Conservation (phyloP, 768 basidiomycete species). For the Amanita pallidorosea region DNA sequence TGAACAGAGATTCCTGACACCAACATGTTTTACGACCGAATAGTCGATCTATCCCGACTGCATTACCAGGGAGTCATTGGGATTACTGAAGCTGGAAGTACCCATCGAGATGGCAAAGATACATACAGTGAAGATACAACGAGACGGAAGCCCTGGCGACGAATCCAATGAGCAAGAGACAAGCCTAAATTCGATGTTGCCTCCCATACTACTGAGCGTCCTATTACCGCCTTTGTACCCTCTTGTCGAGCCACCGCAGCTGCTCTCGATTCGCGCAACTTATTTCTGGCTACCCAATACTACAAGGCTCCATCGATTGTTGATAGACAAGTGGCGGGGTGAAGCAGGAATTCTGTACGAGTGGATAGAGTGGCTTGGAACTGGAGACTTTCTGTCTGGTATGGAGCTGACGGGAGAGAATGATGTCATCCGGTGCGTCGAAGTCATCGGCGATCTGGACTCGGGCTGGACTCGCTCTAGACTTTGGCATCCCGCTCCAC, state of each 20-base stretch:
- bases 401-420: conserved; percentile 26
- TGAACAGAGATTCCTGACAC: neutral
- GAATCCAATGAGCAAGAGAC: conserved; percentile 2
- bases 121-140: conserved; percentile 25
- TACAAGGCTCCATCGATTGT: conserved; percentile 22
- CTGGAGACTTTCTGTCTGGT: conserved; percentile 48
- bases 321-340: conserved; percentile 49
- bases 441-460: neutral
- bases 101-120: conserved; percentile 48
- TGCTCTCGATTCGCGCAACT: conserved; percentile 43
- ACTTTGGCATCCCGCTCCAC: conserved; percentile 48
- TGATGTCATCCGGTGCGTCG: conserved; percentile 30
- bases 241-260: conserved; percentile 34
- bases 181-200: conserved; percentile 39
- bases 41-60: conserved; percentile 78
- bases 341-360: conserved; percentile 54
- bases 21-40: neutral
- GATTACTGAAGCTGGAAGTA: conserved; percentile 45
- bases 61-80: conserved; percentile 32
- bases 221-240: conserved; percentile 48
- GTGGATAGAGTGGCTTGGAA: conserved; percentile 66
- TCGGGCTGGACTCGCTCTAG: conserved; percentile 19
- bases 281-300: conserved; percentile 47
- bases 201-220: conserved; percentile 51
- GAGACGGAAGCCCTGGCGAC: conserved; percentile 10